Evolutionary conservation across 2,329 filamentous ascomycete genomes (phyloP).

Genomic region (Fusarium tjaetaba): DNA sequence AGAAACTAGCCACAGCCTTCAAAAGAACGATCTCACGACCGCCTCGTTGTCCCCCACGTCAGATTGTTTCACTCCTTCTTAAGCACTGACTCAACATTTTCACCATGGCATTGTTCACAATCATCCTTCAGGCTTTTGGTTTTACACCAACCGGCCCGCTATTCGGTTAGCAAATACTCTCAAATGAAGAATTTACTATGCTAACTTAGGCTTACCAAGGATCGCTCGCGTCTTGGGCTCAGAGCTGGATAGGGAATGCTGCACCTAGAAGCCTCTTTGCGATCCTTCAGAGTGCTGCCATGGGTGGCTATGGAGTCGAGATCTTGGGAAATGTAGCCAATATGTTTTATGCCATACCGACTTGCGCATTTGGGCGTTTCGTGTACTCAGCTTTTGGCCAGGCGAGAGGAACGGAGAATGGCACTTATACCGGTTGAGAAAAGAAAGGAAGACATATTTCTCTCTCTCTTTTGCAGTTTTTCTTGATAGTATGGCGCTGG

Average conservation of each 20-base stretch:
- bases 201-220: neutral
- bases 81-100: neutral
- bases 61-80: neutral
- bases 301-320: neutral
- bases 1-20: neutral
- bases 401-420: too few species aligned
- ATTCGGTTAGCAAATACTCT: neutral
- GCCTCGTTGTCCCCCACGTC: neutral
- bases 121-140: neutral
- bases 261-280: accelerated
- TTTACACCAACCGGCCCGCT: neutral
- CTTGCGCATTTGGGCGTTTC: too few species aligned
- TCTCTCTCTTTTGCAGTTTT: too few species aligned
- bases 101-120: neutral
- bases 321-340: neutral
- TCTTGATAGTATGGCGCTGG: too few species aligned
- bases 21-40: neutral
- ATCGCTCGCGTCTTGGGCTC: accelerated
- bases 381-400: too few species aligned
- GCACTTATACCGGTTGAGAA: too few species aligned
- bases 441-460: too few species aligned
- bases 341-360: too few species aligned
- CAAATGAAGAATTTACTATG: neutral
- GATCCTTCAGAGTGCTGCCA: neutral
- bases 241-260: neutral